Conservation (phyloP, 2,329 filamentous ascomycete genomes). For the Sporothrix inflata region DNA sequence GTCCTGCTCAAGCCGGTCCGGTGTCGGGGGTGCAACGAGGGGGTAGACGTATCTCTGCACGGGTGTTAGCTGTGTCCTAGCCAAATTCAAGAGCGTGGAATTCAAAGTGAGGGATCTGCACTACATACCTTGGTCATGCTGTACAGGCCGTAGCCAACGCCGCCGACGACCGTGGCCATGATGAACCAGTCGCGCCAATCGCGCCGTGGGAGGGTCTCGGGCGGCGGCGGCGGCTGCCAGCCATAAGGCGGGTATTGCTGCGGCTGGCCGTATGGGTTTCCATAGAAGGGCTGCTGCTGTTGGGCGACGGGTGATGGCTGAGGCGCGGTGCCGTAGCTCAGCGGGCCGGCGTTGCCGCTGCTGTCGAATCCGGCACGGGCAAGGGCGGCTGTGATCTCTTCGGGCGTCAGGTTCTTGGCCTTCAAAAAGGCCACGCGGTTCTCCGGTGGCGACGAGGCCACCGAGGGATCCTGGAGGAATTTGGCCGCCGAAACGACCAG, state of each 20-base stretch:
- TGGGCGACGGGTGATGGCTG: constrained; percentile 13
- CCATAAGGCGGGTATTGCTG: constrained; percentile 55
- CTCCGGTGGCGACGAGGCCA: constrained; percentile 85
- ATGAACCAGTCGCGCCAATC: constrained; percentile 99
- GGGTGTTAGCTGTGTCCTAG: background rate
- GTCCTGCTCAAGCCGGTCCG: constrained; percentile 90
- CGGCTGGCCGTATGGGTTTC: constrained; percentile 47
- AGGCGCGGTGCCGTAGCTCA: constrained; percentile 32
- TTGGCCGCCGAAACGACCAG: constrained; percentile 76
- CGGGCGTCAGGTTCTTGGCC: constrained; percentile 95
- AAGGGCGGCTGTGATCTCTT: constrained; percentile 87
- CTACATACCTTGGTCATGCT: constrained; percentile 75
- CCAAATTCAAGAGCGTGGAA: too few species aligned
- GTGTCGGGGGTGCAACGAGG: constrained; percentile 88
- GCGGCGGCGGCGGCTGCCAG: constrained; percentile 58
- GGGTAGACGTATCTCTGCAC: constrained; percentile 83
- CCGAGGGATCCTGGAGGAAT: constrained; percentile 94
- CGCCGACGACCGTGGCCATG: constrained; percentile 93
- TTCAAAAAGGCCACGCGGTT: constrained; percentile 91
- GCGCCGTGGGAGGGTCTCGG: constrained; percentile 68
- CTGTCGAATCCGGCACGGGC: constrained; percentile 68
- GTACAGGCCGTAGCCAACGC: constrained; percentile 87
- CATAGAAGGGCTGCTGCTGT: constrained; percentile 51
- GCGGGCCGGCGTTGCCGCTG: constrained; percentile 41
- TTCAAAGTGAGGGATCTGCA: background rate